Base-by-base conservation (phyloP, 345 rosid genomes). In the Linum tenue region DNA sequence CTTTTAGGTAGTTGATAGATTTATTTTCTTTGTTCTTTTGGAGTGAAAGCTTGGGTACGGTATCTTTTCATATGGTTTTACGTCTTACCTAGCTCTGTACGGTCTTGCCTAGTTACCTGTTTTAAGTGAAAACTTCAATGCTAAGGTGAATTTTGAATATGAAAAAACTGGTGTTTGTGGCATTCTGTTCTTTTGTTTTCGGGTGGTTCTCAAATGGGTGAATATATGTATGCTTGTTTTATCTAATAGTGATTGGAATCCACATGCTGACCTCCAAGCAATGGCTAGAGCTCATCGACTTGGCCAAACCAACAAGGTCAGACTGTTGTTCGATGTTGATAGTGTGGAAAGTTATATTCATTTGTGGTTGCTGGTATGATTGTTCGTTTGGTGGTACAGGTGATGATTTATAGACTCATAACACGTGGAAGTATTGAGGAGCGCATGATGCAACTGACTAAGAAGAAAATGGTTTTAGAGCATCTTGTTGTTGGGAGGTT, bases 231-330 rank as follows among this genome's bases (percentile, higher is more conserved):
- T 14, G 4, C 37, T 5, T 17, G 48, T 59, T 68, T 57, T 48
- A 15, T 44, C n/a, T 35, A 40, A 57, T 72, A 95, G 99, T 76
- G 99, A 95, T 79, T 95, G 99, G 99, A 95, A 95, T 80, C 99
- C 98, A 36, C 98, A 95, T 83, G 99, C 99, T 70, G 98, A 95
- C 85, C 92, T 91, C 68, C 99, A 95, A 78, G 98, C 99, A 60
- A 95, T 95, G 99, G 99, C 99, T 70, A 89, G 99, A 76, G 99
- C 99, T 68, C 99, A 95, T 86, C 88, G 99, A 70, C 98, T 91
- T 50, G 99, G 99, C 70, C 98, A 95, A 80, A 91, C 85, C 57
- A 95, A 91, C 82, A 91, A 91, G 95, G 99, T 95, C 70, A 64
- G 57, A 53, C 31, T 37, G 12, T 70, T 69, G 37, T 64, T 44